Base-by-base conservation (phyloP, 208 protist genomes). In the Dictyostelium gargantuum region DNA sequence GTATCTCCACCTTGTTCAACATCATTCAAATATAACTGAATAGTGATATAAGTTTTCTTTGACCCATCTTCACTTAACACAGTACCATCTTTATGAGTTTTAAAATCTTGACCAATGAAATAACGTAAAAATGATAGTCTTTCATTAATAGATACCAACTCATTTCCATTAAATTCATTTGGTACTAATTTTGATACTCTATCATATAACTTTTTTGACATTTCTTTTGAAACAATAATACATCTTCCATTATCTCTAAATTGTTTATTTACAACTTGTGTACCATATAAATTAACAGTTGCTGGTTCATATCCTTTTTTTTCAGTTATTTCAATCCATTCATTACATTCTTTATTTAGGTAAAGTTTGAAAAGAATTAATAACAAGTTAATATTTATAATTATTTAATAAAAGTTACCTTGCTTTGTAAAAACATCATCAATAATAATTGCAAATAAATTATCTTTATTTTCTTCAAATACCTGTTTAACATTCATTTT, bases 221-320 rank as follows among this genome's bases (percentile, higher is more conserved):
- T 76, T n/a, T 80, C 84, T 17, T 54, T 32, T 26, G 6, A 42
- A 56, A 73, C 73, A 17, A 91, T 72, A 4, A 91, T 77, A 56
- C 70, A 76, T 80, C 84, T 61, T 23, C 50, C 74, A 52, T 91
- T 91, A 52, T 91, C 54, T 91, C 84, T 77, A 23, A 91, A 15
- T 44, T 91, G 54, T 32, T 13, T 72, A 38, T 58, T 80, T 29
- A 91, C 29, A 11, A 40, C 15, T 73, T 76, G 84, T 46, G 3
- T 32, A 9, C 84, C 84, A 80, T 54, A 32, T 23, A 79, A 35
- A 72, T 76, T 80, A 4, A 91, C 70, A 10, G 54, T 10, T 23
- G 84, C 84, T 21, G 17, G 13, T 91, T 76, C 56, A 80, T 91
- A 91, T 21, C 84, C 84, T 46, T 5, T 50, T 48, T 68, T 80